Evolutionary conservation across 2,329 filamentous ascomycete genomes (phyloP).

Genomic region (Lasiodiplodia gonubiensis): DNA sequence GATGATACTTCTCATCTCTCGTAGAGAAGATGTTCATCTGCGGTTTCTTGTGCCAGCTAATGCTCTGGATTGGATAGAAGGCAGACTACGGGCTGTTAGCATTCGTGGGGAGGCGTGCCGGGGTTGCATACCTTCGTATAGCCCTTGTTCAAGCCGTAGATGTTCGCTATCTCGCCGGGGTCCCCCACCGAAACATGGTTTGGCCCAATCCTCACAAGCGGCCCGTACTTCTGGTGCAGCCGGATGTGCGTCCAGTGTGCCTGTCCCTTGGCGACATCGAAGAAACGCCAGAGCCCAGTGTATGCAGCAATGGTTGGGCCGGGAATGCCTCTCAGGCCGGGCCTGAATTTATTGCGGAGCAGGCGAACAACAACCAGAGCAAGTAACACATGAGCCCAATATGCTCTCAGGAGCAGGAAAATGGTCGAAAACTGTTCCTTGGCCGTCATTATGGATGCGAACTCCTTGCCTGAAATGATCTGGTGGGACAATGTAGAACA

Average conservation of each 20-base stretch:
- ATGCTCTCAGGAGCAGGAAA: neutral
- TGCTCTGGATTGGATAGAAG: slow-evolving; percentile 40
- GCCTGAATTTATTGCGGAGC: slow-evolving; percentile 17
- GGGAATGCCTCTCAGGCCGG: slow-evolving; percentile 52
- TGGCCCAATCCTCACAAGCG: slow-evolving; percentile 78
- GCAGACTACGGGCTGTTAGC: slow-evolving; percentile 30
- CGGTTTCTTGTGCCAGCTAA: slow-evolving; percentile 34
- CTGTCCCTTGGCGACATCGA: slow-evolving; percentile 62
- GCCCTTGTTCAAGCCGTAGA: slow-evolving; percentile 66
- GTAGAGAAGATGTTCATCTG: slow-evolving; percentile 44
- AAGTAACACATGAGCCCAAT: neutral
- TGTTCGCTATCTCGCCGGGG: slow-evolving; percentile 68
- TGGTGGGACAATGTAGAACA: neutral
- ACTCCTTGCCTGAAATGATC: neutral
- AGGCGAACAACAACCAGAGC: neutral
- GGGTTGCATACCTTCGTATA: slow-evolving; percentile 41
- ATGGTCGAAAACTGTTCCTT: neutral
- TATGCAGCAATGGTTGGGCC: slow-evolving; percentile 67
- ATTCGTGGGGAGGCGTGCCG: neutral
- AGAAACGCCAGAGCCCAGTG: slow-evolving; percentile 76
- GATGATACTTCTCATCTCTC: slow-evolving; percentile 50
- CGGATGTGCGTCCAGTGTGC: slow-evolving; percentile 61
- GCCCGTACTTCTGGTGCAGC: slow-evolving; percentile 73
- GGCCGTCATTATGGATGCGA: neutral
- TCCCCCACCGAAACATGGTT: slow-evolving; percentile 80